Conservation (phyloP, 768 basidiomycete genomes). For the Postia placenta region DNA sequence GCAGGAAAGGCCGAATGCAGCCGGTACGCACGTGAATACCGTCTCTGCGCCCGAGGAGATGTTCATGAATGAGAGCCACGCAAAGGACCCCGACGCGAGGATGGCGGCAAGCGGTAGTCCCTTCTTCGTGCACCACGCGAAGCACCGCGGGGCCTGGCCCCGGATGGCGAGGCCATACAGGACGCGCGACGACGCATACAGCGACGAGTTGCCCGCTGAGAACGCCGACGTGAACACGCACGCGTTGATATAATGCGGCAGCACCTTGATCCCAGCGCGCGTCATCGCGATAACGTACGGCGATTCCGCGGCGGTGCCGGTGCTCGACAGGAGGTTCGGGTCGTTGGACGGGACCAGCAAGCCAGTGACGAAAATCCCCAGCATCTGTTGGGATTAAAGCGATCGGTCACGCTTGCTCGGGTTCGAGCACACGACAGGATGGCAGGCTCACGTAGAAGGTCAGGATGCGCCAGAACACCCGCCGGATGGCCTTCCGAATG, state of each 20-base stretch:
- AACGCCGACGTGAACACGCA: slow-evolving; percentile 83
- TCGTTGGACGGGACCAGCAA: slow-evolving; percentile 76
- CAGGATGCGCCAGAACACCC: slow-evolving; percentile 72
- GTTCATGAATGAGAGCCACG: neutral
- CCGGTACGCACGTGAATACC: slow-evolving; percentile 30
- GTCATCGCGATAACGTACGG: slow-evolving; percentile 91
- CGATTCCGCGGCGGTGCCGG: slow-evolving; percentile 57
- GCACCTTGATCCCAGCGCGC: slow-evolving; percentile 76
- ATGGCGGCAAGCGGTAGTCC: slow-evolving; percentile 40
- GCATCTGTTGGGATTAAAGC: slow-evolving; percentile 28
- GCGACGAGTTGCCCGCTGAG: slow-evolving; percentile 87
- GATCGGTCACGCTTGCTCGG: no score
- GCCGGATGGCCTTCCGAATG: slow-evolving; percentile 51
- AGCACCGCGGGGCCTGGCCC: slow-evolving; percentile 35
- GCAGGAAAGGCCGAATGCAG: no score
- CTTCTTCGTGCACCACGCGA: slow-evolving; percentile 38
- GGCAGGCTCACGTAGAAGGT: slow-evolving; percentile 43
- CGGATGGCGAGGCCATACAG: slow-evolving; percentile 46
- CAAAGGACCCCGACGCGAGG: neutral
- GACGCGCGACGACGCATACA: slow-evolving; percentile 85
- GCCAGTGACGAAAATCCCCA: slow-evolving; percentile 70
- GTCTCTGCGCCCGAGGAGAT: slow-evolving; percentile 18
- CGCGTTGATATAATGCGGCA: slow-evolving; percentile 84
- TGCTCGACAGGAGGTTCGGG: slow-evolving; percentile 41
- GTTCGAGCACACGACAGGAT: no score